Conservation (phyloP, 352 stramenopile species). For the Globisporangium paddicum region DNA sequence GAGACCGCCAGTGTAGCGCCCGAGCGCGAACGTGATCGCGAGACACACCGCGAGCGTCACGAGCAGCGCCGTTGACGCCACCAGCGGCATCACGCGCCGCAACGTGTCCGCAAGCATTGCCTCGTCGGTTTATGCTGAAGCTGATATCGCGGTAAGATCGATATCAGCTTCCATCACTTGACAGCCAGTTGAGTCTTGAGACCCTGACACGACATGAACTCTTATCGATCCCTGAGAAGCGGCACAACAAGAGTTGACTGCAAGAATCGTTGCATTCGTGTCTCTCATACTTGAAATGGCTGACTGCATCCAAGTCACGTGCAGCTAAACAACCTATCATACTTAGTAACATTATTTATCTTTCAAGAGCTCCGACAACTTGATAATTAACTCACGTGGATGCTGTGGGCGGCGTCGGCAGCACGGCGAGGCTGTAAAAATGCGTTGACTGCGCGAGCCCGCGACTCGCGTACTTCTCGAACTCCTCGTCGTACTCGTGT, state of each 20-base stretch:
- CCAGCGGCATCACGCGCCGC: slow-evolving; percentile 18
- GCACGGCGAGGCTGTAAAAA: slow-evolving; percentile 11
- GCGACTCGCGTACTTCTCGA: background rate
- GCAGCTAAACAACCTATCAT: too few relatives aligned
- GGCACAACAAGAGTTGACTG: too few relatives aligned
- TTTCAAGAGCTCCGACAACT: too few relatives aligned
- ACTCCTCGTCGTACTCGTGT: slow-evolving; percentile 22
- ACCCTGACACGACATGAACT: too few relatives aligned
- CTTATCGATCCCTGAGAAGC: too few relatives aligned
- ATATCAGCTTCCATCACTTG: background rate
- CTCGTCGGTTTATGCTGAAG: too few relatives aligned
- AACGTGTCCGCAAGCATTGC: background rate
- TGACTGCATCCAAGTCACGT: background rate
- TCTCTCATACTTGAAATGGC: background rate
- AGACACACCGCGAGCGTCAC: slow-evolving; percentile 42
- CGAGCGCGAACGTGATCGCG: slow-evolving; percentile 24
- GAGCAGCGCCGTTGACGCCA: slow-evolving; percentile 33
- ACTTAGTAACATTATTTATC: too few relatives aligned
- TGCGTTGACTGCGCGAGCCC: slow-evolving; percentile 12
- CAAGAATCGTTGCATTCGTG: slow-evolving; percentile 1
- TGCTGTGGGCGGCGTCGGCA: slow-evolving; percentile 6
- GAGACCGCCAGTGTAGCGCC: slow-evolving; percentile 44
- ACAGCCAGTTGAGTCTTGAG: background rate
- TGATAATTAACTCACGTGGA: background rate
- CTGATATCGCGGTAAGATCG: too few relatives aligned